Evolutionary conservation across 23 red algal genomes (phyloP), one percentile per base, ranked within the genome.

Genomic region (Agarophyton chilense): DNA sequence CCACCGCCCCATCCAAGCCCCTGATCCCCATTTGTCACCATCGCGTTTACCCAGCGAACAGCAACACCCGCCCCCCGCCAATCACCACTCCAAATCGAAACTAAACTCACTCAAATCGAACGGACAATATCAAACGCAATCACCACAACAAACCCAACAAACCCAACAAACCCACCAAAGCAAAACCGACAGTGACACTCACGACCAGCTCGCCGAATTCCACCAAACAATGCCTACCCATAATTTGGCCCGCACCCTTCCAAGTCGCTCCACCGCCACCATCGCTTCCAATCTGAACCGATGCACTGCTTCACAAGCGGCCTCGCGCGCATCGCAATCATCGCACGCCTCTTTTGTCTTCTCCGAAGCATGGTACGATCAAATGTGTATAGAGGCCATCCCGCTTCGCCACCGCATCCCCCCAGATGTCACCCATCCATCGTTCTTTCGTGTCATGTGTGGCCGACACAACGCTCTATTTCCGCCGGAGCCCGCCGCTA

Each of bases 361-460:
- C 65, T 43, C 65, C 6, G 36, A 44, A n/a, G 39, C 34, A 16
- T 72, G 65, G 65, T 72, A 72, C 36, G 65, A 72, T 2, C 65
- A 72, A 72, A 72, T 72, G 65, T 72, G 65, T 19, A 16, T 72
- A 4, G 65, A 72, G 65, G 33, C 65, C 36, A 25, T 72, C 2
- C 65, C 65, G 65, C 16, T 72, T 1, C 34, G 39, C 6, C 29
- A 42, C 65, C 4, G 21, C 34, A 34, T 72, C 14, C 65, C 65
- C 5, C 18, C 16, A 32, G 36, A 72, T 72, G 65, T 72, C 12
- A n/a, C 42, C 1, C 65, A 72, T 6, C 65, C 65, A 28, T 72
- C 65, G 13, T 72, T 72, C 65, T 72, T 72, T 72, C 65, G 65
- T 9, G 17, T 72, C 65, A 72, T 2, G 9, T 72, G 65, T n/a